Base-by-base conservation (phyloP, 2,329 filamentous ascomycete genomes). In the Aspergillus pseudoterreus region DNA sequence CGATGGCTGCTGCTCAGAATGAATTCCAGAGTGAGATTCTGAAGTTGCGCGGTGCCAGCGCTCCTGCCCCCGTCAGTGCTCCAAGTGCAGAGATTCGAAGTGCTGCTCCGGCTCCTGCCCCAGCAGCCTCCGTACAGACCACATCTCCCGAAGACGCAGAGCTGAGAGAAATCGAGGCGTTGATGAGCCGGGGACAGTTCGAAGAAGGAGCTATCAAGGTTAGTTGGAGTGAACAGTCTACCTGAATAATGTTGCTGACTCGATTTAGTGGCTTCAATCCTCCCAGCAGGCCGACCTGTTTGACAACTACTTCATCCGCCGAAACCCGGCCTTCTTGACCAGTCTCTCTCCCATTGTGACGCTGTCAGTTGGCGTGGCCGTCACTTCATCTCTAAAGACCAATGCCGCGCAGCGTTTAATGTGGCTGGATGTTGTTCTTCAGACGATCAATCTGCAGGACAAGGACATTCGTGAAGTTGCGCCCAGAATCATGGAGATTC, bases 321-420 rank as follows among this genome's bases (percentile, higher is more conserved):
- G 80, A 59, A 78, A 81, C 53, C 82, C 83, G 1, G 67, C 71
- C 8, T 86, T 83, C 64, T 71, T 86, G 21, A 70, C 70, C 15
- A 71, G 74, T 36, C 75, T 85, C 15, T 77, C 80, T 27, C 78
- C 81, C 2, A 75, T 86, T 38, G 76, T 85, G 33, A 74, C 77
- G 21, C 75, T 86, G 39, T 84, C 82, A 2, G 81, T 84, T 22
- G 81, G 80, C 47, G 82, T 82, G 19, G 82, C 83, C n/a, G 79
- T 85, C 22, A 83, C 81, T 2, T 76, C 78, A 3, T 75, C 76
- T 42, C 70, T 85, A 51, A 72, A 78, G 27, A 78, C 76, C 9
- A 78, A 82, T 54, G 64, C 80, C 22, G 62, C 69, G 32, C 73
- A 81, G 63, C 80, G 83, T 51, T 74, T 86, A 12, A 67, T 75